These are phyloP conservation scores for Filobasidium floriforme DNA, from an alignment of 768 basidiomycete genomes.

Conservation along the genomic window DNA sequence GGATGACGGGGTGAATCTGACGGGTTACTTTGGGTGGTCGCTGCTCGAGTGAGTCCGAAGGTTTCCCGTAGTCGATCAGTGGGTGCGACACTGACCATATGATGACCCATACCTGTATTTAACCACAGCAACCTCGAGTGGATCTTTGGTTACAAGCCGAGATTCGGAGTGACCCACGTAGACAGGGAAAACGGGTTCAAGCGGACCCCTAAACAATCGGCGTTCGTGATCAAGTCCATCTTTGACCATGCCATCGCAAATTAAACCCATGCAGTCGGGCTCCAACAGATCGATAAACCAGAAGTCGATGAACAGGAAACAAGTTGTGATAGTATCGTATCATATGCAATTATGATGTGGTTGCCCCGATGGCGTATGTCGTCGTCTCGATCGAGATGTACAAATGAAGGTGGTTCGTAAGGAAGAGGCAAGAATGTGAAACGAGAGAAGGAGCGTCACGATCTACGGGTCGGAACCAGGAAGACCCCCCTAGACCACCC, in stretches of 20 bases:
- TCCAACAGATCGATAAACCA: too few relatives aligned
- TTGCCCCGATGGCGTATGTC: too few relatives aligned
- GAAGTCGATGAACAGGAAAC: too few relatives aligned
- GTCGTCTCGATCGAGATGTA: too few relatives aligned
- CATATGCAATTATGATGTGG: too few relatives aligned
- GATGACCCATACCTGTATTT: background rate
- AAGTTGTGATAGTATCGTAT: too few relatives aligned
- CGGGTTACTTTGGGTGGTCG: constrained; percentile 34
- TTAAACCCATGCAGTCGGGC: too few relatives aligned
- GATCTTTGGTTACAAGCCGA: constrained; percentile 15
- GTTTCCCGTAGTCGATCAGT: background rate
- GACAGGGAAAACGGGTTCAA: constrained; percentile 35
- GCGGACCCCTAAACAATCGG: constrained; percentile 35
- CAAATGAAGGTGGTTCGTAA: too few relatives aligned
- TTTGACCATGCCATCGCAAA: constrained; percentile 11
- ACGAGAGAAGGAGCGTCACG: too few relatives aligned
- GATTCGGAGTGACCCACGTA: constrained; percentile 31
- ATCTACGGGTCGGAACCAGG: too few relatives aligned
- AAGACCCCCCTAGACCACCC: too few relatives aligned
- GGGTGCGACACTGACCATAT: background rate
- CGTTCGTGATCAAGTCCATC: constrained; percentile 26
- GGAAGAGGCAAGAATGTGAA: too few relatives aligned
- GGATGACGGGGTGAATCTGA: constrained; percentile 32
- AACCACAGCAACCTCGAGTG: constrained; percentile 29
- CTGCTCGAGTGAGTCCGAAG: constrained; percentile 26